phyloP scores from a whole-genome alignment of 441 rosid genomes.

The Arabidopsis lyrata region DNA sequence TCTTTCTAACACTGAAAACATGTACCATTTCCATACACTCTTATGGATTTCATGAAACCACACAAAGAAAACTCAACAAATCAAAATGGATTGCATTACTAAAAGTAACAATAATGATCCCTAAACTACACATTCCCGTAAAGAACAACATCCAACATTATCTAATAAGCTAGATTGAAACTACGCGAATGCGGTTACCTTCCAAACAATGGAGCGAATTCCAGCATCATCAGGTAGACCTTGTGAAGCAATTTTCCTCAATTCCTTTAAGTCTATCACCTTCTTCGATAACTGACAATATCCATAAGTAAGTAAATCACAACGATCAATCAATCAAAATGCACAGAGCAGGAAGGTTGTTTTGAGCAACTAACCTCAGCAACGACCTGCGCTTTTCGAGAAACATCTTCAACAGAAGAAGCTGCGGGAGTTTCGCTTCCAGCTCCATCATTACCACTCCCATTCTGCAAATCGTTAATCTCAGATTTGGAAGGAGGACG shows the following conservation, averaged over 20 bases:
- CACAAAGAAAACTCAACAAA: conserved; percentile 8
- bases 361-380: conserved; percentile 60
- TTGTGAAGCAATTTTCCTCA: conserved; percentile 80
- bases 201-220: conserved; percentile 84
- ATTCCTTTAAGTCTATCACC: conserved; percentile 75
- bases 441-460: conserved; percentile 31
- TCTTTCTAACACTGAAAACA: conserved; percentile 1
- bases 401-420: conserved; percentile 58
- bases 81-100: conserved; percentile 8
- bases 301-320: conserved; percentile 1
- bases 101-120: conserved; percentile 6
- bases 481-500: conserved; percentile 56
- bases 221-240: conserved; percentile 88
- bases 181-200: conserved; percentile 50
- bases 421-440: conserved; percentile 45
- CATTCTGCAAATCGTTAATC: conserved; percentile 48
- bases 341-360: not conserved
- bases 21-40: conserved; percentile 7
- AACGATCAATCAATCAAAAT: conserved; percentile 23
- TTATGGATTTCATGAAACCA: not conserved
- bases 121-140: not conserved
- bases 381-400: conserved; percentile 79
- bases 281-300: conserved; percentile 73
- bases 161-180: conserved; percentile 24
- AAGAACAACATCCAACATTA: not conserved